A percentile compares a stretch with the other conserved stretches of the same genome.
These are phyloP conservation scores for Alternaria alternata DNA, from an alignment of 2,329 filamentous ascomycete species.

Conservation along the genomic window DNA sequence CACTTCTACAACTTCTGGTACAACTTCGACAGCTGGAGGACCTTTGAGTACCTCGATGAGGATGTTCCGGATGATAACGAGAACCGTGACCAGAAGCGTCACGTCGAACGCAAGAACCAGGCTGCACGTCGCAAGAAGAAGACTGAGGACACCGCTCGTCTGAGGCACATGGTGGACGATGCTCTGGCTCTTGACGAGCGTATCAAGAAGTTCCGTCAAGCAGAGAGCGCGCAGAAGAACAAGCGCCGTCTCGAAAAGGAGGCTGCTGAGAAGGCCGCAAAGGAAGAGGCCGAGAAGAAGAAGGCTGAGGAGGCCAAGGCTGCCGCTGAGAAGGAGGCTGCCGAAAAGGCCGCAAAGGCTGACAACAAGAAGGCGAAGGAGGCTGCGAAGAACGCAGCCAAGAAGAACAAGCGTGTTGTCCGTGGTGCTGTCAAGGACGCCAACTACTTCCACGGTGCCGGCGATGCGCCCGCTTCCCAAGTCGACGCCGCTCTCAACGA, in stretches of 20 bases:
- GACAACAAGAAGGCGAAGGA: conserved; percentile 96
- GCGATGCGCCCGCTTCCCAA: conserved; percentile 75
- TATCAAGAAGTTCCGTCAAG: conserved; percentile 96
- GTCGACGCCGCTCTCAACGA: conserved; percentile 86
- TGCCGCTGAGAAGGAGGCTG: conserved; percentile 83
- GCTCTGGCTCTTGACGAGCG: conserved; percentile 85
- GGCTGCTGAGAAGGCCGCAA: conserved; percentile 85
- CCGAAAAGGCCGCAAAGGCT: conserved; percentile 84
- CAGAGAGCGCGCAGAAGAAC: conserved; percentile 93
- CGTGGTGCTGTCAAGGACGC: conserved; percentile 94
- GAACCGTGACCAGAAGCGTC: conserved; percentile 98
- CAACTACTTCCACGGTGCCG: conserved; percentile 83
- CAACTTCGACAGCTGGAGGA: conserved; percentile 97
- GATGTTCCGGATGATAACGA: conserved; percentile 99
- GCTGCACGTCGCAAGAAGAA: conserved; percentile 99
- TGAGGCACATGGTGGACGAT: conserved; percentile 90
- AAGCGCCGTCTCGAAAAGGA: conserved; percentile 92
- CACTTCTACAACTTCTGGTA: conserved; percentile 99
- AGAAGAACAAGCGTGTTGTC: conserved; percentile 99
- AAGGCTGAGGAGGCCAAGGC: conserved; percentile 85
- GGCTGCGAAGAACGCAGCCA: conserved; percentile 96
- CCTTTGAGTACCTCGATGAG: conserved; percentile 98
- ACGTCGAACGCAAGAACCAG: conserved; percentile 97
- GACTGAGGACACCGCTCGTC: conserved; percentile 92
- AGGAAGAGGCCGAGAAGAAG: conserved; percentile 82